Evolutionary conservation across 2,329 filamentous ascomycete species (phyloP).

Genomic region (Fusarium papillatum): DNA sequence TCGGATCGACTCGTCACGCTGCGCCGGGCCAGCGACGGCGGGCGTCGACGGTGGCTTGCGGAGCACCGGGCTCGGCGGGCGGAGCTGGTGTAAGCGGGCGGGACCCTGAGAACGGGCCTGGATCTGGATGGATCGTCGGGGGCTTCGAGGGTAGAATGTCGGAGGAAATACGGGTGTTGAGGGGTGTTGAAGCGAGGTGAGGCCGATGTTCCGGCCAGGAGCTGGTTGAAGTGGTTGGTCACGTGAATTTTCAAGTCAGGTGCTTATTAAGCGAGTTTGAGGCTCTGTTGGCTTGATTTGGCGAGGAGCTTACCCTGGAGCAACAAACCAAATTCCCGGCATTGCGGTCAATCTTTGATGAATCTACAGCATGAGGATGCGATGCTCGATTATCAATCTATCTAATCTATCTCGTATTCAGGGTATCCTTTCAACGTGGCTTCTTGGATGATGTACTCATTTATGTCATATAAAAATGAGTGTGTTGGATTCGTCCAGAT

Average conservation of each 20-base stretch:
- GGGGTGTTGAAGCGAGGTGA: slow-evolving; percentile 55
- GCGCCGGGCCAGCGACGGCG: slow-evolving; percentile 33
- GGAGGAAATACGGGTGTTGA: slow-evolving; percentile 56
- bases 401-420: not conserved
- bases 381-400: not conserved
- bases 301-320: slow-evolving; percentile 12
- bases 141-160: slow-evolving; percentile 56
- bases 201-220: slow-evolving; percentile 47
- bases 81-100: slow-evolving; percentile 38
- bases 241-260: not conserved
- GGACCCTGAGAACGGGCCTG: slow-evolving; percentile 37
- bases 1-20: slow-evolving; percentile 9
- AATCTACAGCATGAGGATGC: not conserved
- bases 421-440: not conserved
- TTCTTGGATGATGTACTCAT: not conserved
- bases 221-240: slow-evolving; percentile 21
- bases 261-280: slow-evolving; percentile 2
- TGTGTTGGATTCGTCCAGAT: not conserved
- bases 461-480: not conserved
- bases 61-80: slow-evolving; percentile 39
- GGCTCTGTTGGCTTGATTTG: not conserved
- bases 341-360: not conserved
- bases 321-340: not conserved
- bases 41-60: slow-evolving; percentile 23
- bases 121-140: slow-evolving; percentile 32